Conservation (phyloP, 176 grass and related monocot genomes). For the Rhynchospora pubera region DNA sequence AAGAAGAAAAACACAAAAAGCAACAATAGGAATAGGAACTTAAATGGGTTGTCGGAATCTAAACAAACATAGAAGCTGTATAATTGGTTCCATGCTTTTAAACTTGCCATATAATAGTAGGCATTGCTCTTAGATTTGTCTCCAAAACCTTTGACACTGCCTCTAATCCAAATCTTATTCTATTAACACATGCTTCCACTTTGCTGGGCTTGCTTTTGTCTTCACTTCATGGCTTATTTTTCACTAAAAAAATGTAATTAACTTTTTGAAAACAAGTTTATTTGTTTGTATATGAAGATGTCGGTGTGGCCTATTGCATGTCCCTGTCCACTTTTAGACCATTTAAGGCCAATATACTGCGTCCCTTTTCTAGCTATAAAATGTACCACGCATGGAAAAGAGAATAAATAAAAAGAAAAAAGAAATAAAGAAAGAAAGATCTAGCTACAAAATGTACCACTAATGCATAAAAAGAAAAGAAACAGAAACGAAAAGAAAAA, state of each 20-base stretch:
- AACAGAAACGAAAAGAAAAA: not conserved
- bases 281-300: not conserved
- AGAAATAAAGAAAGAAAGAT: not conserved
- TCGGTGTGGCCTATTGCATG: not conserved
- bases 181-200: conserved; percentile 14
- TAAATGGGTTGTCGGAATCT: conserved; percentile 16
- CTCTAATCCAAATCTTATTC: conserved; percentile 10
- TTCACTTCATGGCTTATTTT: not conserved
- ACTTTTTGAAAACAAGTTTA: not conserved
- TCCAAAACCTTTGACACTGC: not conserved
- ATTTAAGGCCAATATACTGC: conserved; percentile 1
- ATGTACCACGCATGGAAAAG: not conserved
- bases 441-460: not conserved
- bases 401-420: not conserved
- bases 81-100: not conserved
- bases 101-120: conserved; percentile 7
- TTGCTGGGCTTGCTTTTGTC: conserved; percentile 7
- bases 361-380: not conserved
- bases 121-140: conserved; percentile 15
- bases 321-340: not conserved
- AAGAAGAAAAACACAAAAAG: not conserved
- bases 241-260: not conserved
- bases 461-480: not conserved
- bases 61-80: conserved; percentile 5
- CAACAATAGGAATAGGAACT: not conserved